Conservation (phyloP, 495 filamentous ascomycete genomes). For the Aspergillus baeticus region DNA sequence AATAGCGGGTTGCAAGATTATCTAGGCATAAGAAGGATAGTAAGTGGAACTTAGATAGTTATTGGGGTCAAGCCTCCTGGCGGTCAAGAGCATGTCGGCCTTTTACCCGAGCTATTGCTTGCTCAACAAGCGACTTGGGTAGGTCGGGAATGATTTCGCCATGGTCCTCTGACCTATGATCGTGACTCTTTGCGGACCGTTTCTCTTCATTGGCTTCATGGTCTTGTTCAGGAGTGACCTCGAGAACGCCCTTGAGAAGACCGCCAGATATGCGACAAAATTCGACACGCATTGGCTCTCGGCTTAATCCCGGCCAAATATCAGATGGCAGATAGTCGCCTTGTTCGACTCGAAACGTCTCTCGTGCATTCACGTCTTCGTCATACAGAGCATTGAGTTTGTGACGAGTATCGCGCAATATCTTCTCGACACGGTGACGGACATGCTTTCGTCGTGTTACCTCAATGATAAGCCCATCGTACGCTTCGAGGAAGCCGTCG, state of each 20-base stretch:
- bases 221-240: constrained; percentile 3
- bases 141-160: constrained; percentile 53
- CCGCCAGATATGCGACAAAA: constrained; percentile 45
- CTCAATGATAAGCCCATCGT: constrained; percentile 81
- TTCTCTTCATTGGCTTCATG: constrained; percentile 3
- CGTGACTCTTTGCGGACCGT: background rate
- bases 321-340: constrained; percentile 86
- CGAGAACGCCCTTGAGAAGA: constrained; percentile 25
- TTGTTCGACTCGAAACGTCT: constrained; percentile 76
- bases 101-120: constrained; percentile 44
- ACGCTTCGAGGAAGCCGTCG: constrained; percentile 77
- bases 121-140: constrained; percentile 53
- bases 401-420: constrained; percentile 71
- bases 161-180: constrained; percentile 23
- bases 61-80: background rate
- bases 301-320: constrained; percentile 76
- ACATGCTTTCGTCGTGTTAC: constrained; percentile 68
- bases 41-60: background rate
- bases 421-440: constrained; percentile 68
- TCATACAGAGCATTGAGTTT: constrained; percentile 75
- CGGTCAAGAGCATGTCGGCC: constrained; percentile 13
- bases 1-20: background rate
- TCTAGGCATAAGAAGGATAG: background rate
- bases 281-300: constrained; percentile 57
- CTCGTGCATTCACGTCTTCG: constrained; percentile 69